phyloP scores from a whole-genome alignment of 2,329 filamentous ascomycete species.

The Alternaria sp. region DNA sequence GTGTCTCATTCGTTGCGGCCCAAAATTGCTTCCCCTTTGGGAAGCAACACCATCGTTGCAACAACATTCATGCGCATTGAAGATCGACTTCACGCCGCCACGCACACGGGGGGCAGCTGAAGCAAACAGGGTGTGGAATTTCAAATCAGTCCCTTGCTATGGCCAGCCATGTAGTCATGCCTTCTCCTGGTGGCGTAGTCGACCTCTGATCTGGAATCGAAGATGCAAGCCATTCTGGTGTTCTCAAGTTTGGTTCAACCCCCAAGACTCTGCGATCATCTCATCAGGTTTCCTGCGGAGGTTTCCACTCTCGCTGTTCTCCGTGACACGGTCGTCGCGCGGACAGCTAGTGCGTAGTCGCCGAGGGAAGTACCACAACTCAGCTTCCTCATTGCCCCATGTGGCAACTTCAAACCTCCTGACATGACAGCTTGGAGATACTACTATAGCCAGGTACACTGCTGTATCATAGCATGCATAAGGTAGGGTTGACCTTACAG shows the following conservation, averaged over 20 bases:
- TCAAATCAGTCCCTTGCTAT: background rate
- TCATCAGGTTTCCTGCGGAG: background rate
- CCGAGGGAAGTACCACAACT: background rate
- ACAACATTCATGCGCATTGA: constrained; percentile 8
- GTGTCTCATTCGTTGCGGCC: constrained; percentile 9
- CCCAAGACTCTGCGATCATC: background rate
- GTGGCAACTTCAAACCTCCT: background rate
- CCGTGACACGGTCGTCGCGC: background rate
- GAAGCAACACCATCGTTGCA: constrained; percentile 1
- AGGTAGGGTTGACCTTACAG: background rate
- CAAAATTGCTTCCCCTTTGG: background rate
- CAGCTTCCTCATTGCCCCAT: background rate
- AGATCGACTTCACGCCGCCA: background rate
- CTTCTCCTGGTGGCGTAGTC: background rate
- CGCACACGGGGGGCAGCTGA: background rate
- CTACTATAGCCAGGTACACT: background rate
- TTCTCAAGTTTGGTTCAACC: background rate
- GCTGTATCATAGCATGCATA: background rate
- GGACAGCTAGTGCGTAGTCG: background rate
- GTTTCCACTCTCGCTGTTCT: constrained; percentile 1
- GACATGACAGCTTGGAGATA: background rate
- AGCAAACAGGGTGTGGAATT: background rate
- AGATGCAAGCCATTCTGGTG: background rate
- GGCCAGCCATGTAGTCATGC: constrained; percentile 1
- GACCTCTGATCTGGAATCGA: background rate